Conservation (phyloP, 129 eudicot genomes). For the Dittrichia graveolens region DNA sequence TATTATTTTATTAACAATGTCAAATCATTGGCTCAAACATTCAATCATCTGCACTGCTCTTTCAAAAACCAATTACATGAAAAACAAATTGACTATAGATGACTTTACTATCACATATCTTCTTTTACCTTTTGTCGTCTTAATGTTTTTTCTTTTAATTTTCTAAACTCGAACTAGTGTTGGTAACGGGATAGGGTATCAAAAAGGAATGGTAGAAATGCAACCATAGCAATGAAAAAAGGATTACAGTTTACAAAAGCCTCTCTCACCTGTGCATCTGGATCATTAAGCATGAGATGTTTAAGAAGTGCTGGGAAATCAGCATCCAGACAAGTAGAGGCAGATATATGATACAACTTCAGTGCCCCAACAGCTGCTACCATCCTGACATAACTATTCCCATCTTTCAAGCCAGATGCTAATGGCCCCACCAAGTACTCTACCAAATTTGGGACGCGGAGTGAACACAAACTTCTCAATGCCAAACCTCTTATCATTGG, state of each 20-base stretch:
- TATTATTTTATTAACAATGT: neutral
- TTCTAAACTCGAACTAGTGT: neutral
- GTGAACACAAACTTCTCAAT: conserved; percentile 86
- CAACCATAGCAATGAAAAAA: neutral
- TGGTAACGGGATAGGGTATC: conserved; percentile 6
- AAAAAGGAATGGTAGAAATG: neutral
- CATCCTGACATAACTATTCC: conserved; percentile 86
- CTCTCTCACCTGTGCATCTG: conserved; percentile 75
- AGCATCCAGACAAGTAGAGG: conserved; percentile 81
- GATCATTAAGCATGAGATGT: conserved; percentile 91
- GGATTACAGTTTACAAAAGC: neutral
- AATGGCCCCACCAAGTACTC: conserved; percentile 94
- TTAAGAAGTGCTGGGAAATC: conserved; percentile 81
- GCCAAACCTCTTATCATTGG: conserved; percentile 99
- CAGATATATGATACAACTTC: conserved; percentile 86
- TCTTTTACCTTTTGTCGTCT: neutral
- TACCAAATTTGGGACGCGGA: conserved; percentile 85
- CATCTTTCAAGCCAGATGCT: conserved; percentile 82
- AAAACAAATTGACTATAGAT: no score
- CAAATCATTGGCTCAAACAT: neutral
- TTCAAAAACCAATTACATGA: neutral
- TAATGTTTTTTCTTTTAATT: neutral
- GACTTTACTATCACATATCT: no score
- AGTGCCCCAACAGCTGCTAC: conserved; percentile 87
- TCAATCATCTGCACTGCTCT: neutral